Evolutionary conservation across 2,329 filamentous ascomycete genomes (phyloP).

Genomic region (Bimuria novae-zelandiae): DNA sequence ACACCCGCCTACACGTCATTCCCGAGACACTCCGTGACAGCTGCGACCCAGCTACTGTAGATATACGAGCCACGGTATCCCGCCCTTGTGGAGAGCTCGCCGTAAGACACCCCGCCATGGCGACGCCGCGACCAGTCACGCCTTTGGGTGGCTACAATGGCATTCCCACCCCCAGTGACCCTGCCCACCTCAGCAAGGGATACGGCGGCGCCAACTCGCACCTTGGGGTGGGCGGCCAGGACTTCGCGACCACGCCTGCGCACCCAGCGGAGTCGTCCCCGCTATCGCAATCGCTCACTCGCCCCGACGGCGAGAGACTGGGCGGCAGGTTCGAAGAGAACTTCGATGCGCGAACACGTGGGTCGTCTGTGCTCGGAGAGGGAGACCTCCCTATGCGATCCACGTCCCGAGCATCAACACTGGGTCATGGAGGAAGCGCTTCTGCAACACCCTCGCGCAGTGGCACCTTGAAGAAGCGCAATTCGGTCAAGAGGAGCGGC

Average conservation of each 20-base stretch:
- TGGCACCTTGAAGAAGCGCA: constrained; percentile 88
- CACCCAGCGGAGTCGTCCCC: constrained; percentile 38
- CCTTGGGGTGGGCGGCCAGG: constrained; percentile 33
- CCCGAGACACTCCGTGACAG: not conserved
- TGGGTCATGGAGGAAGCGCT: constrained; percentile 52
- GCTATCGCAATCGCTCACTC: constrained; percentile 39
- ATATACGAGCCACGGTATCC: not conserved
- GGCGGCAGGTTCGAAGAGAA: constrained; percentile 70
- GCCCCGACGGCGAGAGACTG: constrained; percentile 26
- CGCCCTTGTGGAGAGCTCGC: not conserved
- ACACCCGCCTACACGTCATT: constrained; percentile 5
- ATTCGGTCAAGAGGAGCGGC: constrained; percentile 71
- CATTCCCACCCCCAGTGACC: constrained; percentile 44
- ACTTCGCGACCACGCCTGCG: constrained; percentile 47
- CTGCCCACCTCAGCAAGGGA: constrained; percentile 42
- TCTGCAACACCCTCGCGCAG: constrained; percentile 59
- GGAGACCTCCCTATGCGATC: constrained; percentile 62
- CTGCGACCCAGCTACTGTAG: not conserved
- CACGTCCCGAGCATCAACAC: constrained; percentile 59
- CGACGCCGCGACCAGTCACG: constrained; percentile 32
- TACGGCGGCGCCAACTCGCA: constrained; percentile 39
- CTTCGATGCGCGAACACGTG: constrained; percentile 71
- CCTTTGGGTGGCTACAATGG: constrained; percentile 40
- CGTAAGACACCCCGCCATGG: constrained; percentile 23
- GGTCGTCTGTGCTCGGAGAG: constrained; percentile 65